Evolutionary conservation across 2,329 filamentous ascomycete genomes (phyloP), one percentile per base, ranked within the genome.

Genomic region (Aspergillus sp.): DNA sequence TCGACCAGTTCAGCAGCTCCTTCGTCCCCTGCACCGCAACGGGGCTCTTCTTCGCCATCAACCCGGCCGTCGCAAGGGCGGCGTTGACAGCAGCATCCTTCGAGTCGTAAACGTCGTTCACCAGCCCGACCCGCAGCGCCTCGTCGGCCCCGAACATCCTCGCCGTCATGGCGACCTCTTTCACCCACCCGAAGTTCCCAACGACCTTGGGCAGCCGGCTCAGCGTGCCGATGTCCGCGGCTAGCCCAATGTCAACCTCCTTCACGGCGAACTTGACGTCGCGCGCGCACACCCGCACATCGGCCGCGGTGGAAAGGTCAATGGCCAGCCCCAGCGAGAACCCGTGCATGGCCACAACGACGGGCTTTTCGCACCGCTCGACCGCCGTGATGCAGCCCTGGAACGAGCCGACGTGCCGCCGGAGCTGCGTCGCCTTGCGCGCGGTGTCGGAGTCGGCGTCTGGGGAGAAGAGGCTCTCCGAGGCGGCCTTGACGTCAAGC

Each of bases 311-410:
- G 10, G 54, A 49, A 5, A 69, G 37, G 53, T 93, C 85, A 41
- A 93, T 80, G 12, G 77, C 83, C 7, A 93, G 68, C 11, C 86
- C 86, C 46, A 84, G 77, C 3, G 79, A 72, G 45, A 88, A 75
- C 25, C 81, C 86, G 49, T 93, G 84, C 43, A 94, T 62, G 13
- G 86, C 78, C 32, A 76, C 80, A 37, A 96, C 82, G 20, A 95
- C 84, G 39, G 86, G 86, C 63, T 96, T 96, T 63, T 91, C 83
- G 61, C 89, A 96, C 46, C 72, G 78, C 57, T 95, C 89, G 33
- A 93, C 66, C 10, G 78, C 72, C 1, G 70, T 71, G 41, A 98
- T 78, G 49, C 78, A 82, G 32, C 73, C 71, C 60, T 98, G 91
- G 57, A 95, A 93, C 41, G 85, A 77, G 39, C 71, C 60, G 36